Evolutionary conservation across 2,329 filamentous ascomycete species (phyloP).

Genomic region (Apiospora kogelbergensis): DNA sequence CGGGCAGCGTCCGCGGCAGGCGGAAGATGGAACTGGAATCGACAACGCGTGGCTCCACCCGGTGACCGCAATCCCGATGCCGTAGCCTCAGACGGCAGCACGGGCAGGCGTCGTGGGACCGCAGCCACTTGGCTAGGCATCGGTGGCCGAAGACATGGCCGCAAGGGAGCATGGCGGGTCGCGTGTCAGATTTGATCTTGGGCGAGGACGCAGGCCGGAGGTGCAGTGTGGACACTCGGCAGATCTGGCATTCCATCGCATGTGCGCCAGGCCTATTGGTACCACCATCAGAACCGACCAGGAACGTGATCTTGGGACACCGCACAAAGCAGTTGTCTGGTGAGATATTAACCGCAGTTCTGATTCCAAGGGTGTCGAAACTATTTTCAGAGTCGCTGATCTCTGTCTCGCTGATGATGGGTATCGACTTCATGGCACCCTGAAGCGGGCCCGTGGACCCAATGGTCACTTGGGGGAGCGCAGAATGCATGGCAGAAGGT

Average conservation of each 20-base stretch:
- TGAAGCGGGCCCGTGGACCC: not conserved
- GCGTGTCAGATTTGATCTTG: slow-evolving; percentile 1
- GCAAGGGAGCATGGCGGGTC: slow-evolving; percentile 1
- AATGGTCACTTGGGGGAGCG: not conserved
- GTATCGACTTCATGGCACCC: not conserved
- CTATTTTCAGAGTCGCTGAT: not conserved
- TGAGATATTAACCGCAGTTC: not conserved
- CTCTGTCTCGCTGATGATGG: not conserved
- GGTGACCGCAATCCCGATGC: not conserved
- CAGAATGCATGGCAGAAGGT: not conserved
- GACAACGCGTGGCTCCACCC: slow-evolving; percentile 5
- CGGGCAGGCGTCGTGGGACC: not conserved
- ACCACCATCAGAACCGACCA: not conserved
- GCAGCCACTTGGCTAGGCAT: slow-evolving; percentile 9
- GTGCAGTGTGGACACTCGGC: not conserved
- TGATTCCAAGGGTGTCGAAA: not conserved
- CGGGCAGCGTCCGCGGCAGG: slow-evolving; percentile 4
- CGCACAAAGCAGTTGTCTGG: slow-evolving; percentile 2
- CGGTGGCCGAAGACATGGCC: slow-evolving; percentile 7
- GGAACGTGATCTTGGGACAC: slow-evolving; percentile 1
- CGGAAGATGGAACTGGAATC: not conserved
- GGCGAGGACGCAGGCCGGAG: not conserved
- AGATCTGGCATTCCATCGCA: slow-evolving; percentile 6
- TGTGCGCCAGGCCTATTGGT: not conserved
- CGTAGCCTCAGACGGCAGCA: not conserved